Conservation (phyloP, 164 flowering plant species). For the Berberis vulgaris region DNA sequence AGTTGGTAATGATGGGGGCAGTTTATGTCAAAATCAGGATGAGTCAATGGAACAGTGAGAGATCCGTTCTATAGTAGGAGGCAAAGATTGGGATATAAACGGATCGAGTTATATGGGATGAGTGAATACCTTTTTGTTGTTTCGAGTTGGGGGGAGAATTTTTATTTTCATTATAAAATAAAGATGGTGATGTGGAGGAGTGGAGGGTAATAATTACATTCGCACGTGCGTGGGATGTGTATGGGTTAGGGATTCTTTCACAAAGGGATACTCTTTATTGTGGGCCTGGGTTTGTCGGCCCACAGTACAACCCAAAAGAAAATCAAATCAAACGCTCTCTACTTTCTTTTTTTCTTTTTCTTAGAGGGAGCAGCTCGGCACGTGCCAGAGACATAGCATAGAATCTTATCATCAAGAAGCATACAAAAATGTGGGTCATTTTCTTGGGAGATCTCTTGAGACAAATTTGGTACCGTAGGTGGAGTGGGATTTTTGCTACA, state of each 20-base stretch:
- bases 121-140: constrained; percentile 2
- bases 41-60: neutral
- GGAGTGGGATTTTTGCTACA: no score
- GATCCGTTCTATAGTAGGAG: constrained; percentile 14
- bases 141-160: neutral
- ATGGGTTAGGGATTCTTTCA: neutral
- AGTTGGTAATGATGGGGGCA: neutral
- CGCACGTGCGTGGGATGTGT: constrained; percentile 30
- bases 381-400: no score
- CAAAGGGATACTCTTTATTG: no score
- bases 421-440: no score
- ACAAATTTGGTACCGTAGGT: no score
- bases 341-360: neutral
- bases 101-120: constrained; percentile 36
- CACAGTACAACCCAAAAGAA: no score
- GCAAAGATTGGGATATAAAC: constrained; percentile 15
- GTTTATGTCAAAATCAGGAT: neutral
- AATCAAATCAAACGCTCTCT: no score
- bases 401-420: no score
- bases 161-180: no score
- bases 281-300: no score
- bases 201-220: constrained; percentile 37
- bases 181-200: constrained; percentile 10
- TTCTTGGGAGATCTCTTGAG: no score
- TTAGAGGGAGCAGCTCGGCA: neutral